Base-by-base conservation (phyloP, 2,329 filamentous ascomycete genomes). In the Pseudopithomyces chartarum region DNA sequence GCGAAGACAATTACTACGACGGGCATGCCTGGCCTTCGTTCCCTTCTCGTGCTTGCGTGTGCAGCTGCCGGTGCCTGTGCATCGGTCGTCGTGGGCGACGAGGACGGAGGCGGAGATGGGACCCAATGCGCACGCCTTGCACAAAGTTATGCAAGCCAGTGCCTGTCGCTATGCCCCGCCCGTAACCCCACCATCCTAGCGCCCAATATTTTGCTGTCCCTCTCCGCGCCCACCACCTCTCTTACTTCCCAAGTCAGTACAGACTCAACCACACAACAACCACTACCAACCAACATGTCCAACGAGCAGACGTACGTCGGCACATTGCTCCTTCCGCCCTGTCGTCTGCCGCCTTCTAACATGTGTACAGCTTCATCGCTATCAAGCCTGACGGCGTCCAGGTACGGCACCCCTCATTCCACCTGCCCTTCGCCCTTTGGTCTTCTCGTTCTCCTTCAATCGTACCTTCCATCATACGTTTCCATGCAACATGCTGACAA, bases 371-470 rank as follows among this genome's bases (percentile, higher is more conserved):
- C 85, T 98, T 98, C 91, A 98, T 98, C 87, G 95, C 95, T 79
- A 92, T 99, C 88, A 99, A 99, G 92, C 95, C 94, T 74, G 95
- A 98, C 84, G 95, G 95, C 81, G 95, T 98, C 84, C 95, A 97
- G 89, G 92, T 96, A 89, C 70, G 82, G 53, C 20, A 29, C 55
- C 47, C 52, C 38, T 42, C 1, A 8, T 38, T 36, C 33, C 26
- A 10, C 39, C 33, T 26, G 7, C 40, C 20, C 43, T 20, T 20
- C 23, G 19, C 13, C n/a, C 26, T 8, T 29, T 29, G 4, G 32
- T 15, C 19, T 13, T 40, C 44, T 55, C 20, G 23, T 22, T 17
- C 44, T 33, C 36, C 20, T 40, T 1, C 40, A 12, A 19, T 39
- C 8, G 26, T 8, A 29, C 26, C n/a, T 19, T 3, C 13, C 7